A percentile compares a stretch with the other conserved stretches of the same genome.
Evolutionary conservation across 108 stramenopile genomes (phyloP).

Genomic region (Thalassiosira profunda): DNA sequence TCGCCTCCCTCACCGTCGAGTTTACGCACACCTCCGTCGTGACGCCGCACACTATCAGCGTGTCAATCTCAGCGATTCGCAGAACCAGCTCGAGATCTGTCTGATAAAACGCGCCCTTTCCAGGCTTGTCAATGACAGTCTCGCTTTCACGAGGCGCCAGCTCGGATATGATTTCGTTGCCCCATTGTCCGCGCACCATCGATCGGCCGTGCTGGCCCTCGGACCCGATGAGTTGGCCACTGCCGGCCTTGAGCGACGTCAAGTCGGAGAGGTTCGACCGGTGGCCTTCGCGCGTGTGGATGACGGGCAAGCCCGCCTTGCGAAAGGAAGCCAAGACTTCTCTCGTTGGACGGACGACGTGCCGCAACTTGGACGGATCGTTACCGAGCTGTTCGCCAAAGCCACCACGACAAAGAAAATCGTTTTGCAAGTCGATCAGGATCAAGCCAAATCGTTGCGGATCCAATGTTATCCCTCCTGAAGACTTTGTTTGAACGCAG

Average conservation of each 20-base stretch:
- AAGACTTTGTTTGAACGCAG: neutral
- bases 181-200: slow-evolving; percentile 65
- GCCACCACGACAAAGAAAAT: slow-evolving; percentile 61
- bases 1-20: slow-evolving; percentile 79
- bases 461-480: neutral
- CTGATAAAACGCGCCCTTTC: slow-evolving; percentile 75
- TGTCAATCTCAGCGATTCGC: slow-evolving; percentile 37
- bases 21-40: slow-evolving; percentile 87
- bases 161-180: slow-evolving; percentile 67
- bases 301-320: slow-evolving; percentile 34
- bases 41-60: slow-evolving; percentile 73
- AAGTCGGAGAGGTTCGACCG: slow-evolving; percentile 54
- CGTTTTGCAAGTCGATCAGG: slow-evolving; percentile 55
- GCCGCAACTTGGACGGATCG: slow-evolving; percentile 54
- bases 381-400: slow-evolving; percentile 79
- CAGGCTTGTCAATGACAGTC: slow-evolving; percentile 73
- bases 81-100: slow-evolving; percentile 72
- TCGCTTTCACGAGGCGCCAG: slow-evolving; percentile 45
- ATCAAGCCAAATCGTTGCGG: slow-evolving; percentile 19
- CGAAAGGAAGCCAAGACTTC: slow-evolving; percentile 47
- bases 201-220: slow-evolving; percentile 51
- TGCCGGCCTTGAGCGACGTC: slow-evolving; percentile 29
- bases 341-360: slow-evolving; percentile 51
- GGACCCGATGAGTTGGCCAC: slow-evolving; percentile 42
- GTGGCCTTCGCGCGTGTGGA: slow-evolving; percentile 76